These are phyloP conservation scores for Plasmodium sp. DNA, from an alignment of 169 alveolate genomes.

Conservation along the genomic window DNA sequence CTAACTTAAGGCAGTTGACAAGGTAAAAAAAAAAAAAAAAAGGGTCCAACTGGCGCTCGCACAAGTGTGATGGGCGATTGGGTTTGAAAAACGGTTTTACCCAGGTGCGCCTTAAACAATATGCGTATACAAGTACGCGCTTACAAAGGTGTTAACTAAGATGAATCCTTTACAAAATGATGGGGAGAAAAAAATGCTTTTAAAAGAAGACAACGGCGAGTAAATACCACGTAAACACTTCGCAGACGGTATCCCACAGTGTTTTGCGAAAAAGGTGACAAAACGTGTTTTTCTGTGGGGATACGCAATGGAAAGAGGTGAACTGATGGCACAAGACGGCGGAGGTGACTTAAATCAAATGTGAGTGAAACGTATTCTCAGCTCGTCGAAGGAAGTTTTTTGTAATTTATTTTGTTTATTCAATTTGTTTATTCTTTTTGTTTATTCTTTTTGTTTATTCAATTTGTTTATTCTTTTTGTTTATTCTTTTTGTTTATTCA, in stretches of 20 bases:
- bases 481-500: neutral
- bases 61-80: neutral
- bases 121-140: neutral
- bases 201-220: constrained; percentile 24
- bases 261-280: constrained; percentile 14
- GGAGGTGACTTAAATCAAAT: constrained; percentile 1
- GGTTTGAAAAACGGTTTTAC: neutral
- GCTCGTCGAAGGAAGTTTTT: neutral
- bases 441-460: neutral
- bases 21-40: neutral
- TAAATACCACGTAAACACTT: neutral
- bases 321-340: constrained; percentile 2
- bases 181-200: constrained; percentile 5
- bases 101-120: neutral
- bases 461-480: neutral
- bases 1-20: neutral
- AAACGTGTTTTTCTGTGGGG: neutral
- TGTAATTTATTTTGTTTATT: neutral
- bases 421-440: neutral
- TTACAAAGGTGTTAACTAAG: neutral
- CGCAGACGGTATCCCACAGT: constrained; percentile 16
- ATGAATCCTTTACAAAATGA: neutral
- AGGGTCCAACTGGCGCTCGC: neutral
- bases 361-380: neutral
- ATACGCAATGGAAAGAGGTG: neutral